These are phyloP conservation scores for Trichaptum fuscoviolaceum DNA, from an alignment of 768 basidiomycete species.

Conservation along the genomic window DNA sequence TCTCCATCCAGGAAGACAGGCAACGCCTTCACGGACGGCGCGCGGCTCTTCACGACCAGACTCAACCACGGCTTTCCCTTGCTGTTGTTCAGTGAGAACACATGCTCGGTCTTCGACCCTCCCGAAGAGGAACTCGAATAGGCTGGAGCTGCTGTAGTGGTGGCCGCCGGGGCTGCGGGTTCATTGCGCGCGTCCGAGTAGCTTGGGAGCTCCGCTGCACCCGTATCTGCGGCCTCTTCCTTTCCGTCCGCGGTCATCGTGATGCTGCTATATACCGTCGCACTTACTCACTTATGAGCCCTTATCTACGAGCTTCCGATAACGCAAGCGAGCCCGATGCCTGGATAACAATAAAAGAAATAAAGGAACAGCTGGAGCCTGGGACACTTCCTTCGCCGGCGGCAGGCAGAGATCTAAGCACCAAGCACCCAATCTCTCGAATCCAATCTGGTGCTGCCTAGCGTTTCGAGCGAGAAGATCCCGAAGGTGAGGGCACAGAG, in stretches of 20 bases:
- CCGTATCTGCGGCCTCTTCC: background rate
- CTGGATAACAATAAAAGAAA: background rate
- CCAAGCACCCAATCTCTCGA: background rate
- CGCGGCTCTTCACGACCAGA: slow-evolving; percentile 40
- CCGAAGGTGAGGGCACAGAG: background rate
- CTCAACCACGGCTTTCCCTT: slow-evolving; percentile 44
- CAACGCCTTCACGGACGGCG: slow-evolving; percentile 29
- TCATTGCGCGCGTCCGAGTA: background rate
- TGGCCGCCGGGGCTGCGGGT: background rate
- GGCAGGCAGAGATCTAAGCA: background rate
- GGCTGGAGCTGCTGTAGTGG: background rate
- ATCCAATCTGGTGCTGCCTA: background rate
- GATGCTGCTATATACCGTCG: background rate
- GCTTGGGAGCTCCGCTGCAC: background rate
- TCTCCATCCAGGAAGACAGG: slow-evolving; percentile 48
- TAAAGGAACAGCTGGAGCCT: background rate
- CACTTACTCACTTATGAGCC: background rate
- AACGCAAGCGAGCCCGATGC: background rate
- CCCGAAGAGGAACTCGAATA: background rate
- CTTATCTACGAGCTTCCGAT: background rate
- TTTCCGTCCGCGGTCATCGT: background rate
- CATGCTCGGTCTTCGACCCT: slow-evolving; percentile 26
- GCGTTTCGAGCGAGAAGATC: background rate
- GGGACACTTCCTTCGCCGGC: background rate
- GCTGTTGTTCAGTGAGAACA: slow-evolving; percentile 37